phyloP scores from a whole-genome alignment of 2,329 filamentous ascomycete genomes.

The Clarireedia sp. region DNA sequence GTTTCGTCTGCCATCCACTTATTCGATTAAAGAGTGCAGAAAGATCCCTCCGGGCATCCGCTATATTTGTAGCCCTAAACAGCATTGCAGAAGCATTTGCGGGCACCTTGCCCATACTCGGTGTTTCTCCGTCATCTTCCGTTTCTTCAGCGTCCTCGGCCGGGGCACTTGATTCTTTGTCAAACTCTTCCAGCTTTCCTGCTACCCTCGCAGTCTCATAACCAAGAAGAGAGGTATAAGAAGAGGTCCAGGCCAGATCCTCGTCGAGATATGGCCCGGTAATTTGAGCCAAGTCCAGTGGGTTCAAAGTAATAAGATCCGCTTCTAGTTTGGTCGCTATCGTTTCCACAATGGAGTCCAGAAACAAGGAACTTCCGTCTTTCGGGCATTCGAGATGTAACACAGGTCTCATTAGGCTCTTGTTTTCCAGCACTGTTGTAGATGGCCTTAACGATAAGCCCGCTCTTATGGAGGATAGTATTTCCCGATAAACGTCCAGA shows the following conservation, averaged over 20 bases:
- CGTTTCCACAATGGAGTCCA: constrained; percentile 55
- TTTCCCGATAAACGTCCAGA: constrained; percentile 27
- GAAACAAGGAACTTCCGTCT: constrained; percentile 43
- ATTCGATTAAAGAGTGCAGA: constrained; percentile 2
- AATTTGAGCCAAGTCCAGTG: constrained; percentile 62
- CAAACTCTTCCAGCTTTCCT: constrained; percentile 43
- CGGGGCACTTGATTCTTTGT: constrained; percentile 36
- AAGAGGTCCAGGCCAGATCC: constrained; percentile 37
- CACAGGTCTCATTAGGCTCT: constrained; percentile 41
- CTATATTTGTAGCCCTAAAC: constrained; percentile 1
- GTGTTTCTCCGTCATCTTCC: constrained; percentile 28
- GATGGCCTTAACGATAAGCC: constrained; percentile 38
- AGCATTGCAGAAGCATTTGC: neutral
- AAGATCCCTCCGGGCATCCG: neutral
- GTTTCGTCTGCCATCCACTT: neutral
- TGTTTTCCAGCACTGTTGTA: neutral
- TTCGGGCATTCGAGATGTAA: constrained; percentile 52
- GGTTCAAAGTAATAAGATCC: constrained; percentile 60
- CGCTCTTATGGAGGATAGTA: constrained; percentile 42
- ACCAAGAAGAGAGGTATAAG: constrained; percentile 45
- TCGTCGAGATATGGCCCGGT: constrained; percentile 64
- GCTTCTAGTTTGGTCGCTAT: constrained; percentile 54
- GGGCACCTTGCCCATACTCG: neutral
- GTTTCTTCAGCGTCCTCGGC: constrained; percentile 37
- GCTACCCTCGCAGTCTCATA: constrained; percentile 49